Base-by-base conservation (phyloP, 768 basidiomycete genomes). In the Suillus spraguei region DNA sequence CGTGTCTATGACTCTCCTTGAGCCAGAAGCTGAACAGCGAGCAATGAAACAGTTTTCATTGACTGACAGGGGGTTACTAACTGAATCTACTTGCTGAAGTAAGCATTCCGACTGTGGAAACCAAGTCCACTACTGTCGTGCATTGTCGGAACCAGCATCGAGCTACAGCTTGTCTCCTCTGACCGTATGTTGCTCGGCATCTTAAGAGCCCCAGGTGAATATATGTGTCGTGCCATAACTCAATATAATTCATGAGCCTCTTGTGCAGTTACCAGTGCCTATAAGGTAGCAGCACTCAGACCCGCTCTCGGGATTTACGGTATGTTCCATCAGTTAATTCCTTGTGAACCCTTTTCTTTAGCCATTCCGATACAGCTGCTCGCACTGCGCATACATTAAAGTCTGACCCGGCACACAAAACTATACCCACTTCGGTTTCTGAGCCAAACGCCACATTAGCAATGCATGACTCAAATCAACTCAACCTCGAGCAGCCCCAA, bases 401-500 rank as follows among this genome's bases (percentile, higher is more conserved):
- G 59, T 74, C 83, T 59, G 71, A 72, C 13, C 80, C 79, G 14
- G 77, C 81, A 50, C 77, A 77, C 28, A 73, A 81, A 41, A 66
- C 74, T 55, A 72, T 78, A 53, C 75, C 85, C 16, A 78, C 81
- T 50, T 78, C 77, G 14, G 78, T 84, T 0, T 67, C 78, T 0
- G 81, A 84, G 64, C 90, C 91, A 13, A 82, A 87, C 66, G 94
- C 93, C 8, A 76, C 80, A 16, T 77, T 94, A 56, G 95, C 95
- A 13, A 84, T 90, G 72, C 83, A 82, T 49, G 91, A 87, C 56
- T 94, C 91, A 36, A 93, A 92, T 69, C 94, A 96, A 73, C 81
- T 85, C 63, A 93, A 91, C 72, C 80, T 99, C 63, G 90, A 95
- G 81, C 89, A 87, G 22, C 96, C 96, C 14, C 83, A 84, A 74